Evolutionary conservation across 1,284 basidiomycete genomes (phyloP), one percentile per base, ranked within the genome.

Genomic region (Lignosus rhinocerotis): DNA sequence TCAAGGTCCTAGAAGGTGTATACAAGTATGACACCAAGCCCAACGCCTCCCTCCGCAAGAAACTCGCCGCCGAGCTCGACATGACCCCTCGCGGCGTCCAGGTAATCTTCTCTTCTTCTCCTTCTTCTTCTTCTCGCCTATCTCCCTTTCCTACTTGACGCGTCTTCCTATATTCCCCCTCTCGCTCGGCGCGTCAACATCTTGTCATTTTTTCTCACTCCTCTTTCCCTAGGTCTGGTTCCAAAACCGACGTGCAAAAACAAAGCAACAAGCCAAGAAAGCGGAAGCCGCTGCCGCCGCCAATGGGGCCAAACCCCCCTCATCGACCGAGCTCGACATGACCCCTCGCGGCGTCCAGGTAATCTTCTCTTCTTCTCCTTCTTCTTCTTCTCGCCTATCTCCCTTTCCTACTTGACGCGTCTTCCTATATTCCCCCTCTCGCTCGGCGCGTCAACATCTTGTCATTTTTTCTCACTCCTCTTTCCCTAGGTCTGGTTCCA

Each of bases 31-130:
- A 94, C 74, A 92, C 92, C 46, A 96, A 97, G 72, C 95, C 95
- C 16, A 94, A 94, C 73, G 90, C 89, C 53, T 77, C 81, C 14
- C 76, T 91, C 46, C 83, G 95, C 64, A 92, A 91, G 70, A 79
- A 85, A 63, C 83, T 98, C 50, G 90, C 94, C 0, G 77, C 80
- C 8, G 81, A 93, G 75, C 84, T 97, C 49, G 88, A 88, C 62
- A 98, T 98, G 94, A 93, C 92, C 19, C 86, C 93, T 25, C 80
- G 95, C 60, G 93, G 93, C 44, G 92, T 98, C 2, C 95, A 98
- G 82, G 94, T 96, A 63, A 86, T 75, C 55, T 42, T 51, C 65
- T 54, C 41, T 25, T 25, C 19, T n/a, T n/a, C n/a, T n/a, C n/a
- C n/a, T n/a, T n/a, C n/a, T n/a, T n/a, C n/a, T n/a, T 17, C 31